phyloP scores from a whole-genome alignment of 2,329 filamentous ascomycete genomes.

The Dactylella cylindrospora region DNA sequence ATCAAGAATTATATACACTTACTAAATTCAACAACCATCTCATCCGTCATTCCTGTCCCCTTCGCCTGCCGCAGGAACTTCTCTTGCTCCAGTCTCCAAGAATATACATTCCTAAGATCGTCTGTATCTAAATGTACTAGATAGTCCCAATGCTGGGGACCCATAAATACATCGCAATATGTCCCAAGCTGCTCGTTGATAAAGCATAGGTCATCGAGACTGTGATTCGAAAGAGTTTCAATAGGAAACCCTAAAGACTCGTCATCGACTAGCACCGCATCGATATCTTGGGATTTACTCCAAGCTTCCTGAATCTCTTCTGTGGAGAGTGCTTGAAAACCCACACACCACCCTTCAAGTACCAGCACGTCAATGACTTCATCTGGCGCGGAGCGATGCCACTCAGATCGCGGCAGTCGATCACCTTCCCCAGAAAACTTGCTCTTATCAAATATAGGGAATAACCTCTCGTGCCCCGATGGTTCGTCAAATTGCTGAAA shows the following conservation, averaged over 20 bases:
- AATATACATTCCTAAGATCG: constrained; percentile 73
- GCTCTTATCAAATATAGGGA: constrained; percentile 84
- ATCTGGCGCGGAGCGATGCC: constrained; percentile 58
- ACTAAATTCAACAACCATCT: constrained; percentile 71
- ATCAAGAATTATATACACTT: constrained; percentile 9
- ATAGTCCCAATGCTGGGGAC: constrained; percentile 28
- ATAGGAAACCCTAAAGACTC: constrained; percentile 50
- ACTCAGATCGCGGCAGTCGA: constrained; percentile 64
- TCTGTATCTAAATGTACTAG: constrained; percentile 63
- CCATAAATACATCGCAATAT: constrained; percentile 53
- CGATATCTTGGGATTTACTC: constrained; percentile 49
- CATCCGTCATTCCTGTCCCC: constrained; percentile 78
- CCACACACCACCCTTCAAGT: constrained; percentile 89
- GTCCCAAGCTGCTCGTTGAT: constrained; percentile 62
- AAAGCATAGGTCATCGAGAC: constrained; percentile 60
- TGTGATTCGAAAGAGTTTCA: constrained; percentile 58
- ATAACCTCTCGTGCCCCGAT: constrained; percentile 53
- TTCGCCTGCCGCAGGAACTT: constrained; percentile 65
- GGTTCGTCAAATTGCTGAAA: constrained; percentile 62
- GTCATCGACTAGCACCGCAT: constrained; percentile 47
- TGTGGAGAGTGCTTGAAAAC: constrained; percentile 68
- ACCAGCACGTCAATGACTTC: constrained; percentile 68
- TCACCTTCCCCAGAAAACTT: constrained; percentile 75
- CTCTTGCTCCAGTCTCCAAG: constrained; percentile 82
- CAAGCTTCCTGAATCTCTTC: constrained; percentile 58